Percentiles rank a stretch among this genome's conserved stretches.
phyloP scores from a whole-genome alignment of 805 yeast genomes.

The Candida taoyuanica region DNA sequence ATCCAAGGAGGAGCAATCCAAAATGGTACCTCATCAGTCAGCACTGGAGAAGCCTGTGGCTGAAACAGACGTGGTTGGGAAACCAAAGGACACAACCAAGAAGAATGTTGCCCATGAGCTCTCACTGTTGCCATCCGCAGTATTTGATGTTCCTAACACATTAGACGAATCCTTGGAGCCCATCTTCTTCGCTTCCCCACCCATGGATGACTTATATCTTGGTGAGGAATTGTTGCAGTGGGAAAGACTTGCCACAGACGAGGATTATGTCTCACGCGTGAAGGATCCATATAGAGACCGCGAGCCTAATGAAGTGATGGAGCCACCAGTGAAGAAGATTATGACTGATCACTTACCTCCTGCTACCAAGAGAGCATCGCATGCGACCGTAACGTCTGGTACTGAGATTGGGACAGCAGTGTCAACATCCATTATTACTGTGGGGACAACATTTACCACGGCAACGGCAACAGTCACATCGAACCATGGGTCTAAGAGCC shows the following conservation, averaged over 20 bases:
- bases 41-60: no score
- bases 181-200: not conserved
- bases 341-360: conserved; percentile 3
- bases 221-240: not conserved
- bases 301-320: conserved; percentile 7
- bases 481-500: no score
- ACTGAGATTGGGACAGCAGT: no score
- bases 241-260: conserved; percentile 6
- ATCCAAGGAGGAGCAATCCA: conserved; percentile 4
- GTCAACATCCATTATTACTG: no score
- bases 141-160: not conserved
- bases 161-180: not conserved
- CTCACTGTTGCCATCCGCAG: not conserved
- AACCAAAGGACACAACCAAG: no score
- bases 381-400: no score
- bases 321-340: conserved; percentile 6
- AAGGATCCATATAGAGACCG: conserved; percentile 9
- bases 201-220: not conserved
- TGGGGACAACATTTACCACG: no score
- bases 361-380: not conserved
- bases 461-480: no score
- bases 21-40: no score
- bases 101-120: not conserved
- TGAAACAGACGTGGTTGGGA: no score
- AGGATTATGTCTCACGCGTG: not conserved